Evolutionary conservation across 768 basidiomycete genomes (phyloP).

Genomic region (Tricholoma hemisulphureum): DNA sequence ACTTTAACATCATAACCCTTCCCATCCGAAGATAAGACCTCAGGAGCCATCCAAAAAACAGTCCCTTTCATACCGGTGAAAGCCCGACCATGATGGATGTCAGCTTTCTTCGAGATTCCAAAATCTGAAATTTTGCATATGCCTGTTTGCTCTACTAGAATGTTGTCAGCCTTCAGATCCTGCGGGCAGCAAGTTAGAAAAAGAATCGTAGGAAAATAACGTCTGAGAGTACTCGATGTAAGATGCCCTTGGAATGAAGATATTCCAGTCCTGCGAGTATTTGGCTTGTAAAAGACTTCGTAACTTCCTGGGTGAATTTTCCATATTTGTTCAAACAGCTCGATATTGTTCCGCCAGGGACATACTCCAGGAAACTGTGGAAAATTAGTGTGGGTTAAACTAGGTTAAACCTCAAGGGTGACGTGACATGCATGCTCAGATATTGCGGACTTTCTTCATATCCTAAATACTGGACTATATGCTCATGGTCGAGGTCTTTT

Average conservation of each 20-base stretch:
- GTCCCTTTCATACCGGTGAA: slow-evolving; percentile 85
- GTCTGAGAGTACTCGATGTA: slow-evolving; percentile 65
- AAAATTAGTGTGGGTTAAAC: slow-evolving; percentile 3
- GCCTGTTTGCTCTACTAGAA: slow-evolving; percentile 82
- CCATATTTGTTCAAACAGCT: slow-evolving; percentile 76
- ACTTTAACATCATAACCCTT: slow-evolving; percentile 90
- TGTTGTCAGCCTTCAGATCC: slow-evolving; percentile 95
- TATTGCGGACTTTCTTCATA: slow-evolving; percentile 73
- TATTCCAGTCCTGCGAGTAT: slow-evolving; percentile 86
- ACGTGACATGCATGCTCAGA: slow-evolving; percentile 70
- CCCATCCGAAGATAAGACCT: slow-evolving; percentile 61
- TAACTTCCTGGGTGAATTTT: slow-evolving; percentile 79
- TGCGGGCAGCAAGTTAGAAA: slow-evolving; percentile 24
- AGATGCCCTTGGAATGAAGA: slow-evolving; percentile 78
- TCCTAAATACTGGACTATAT: slow-evolving; percentile 92
- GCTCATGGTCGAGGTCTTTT: slow-evolving; percentile 83
- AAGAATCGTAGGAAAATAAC: neutral
- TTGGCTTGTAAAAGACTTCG: slow-evolving; percentile 82
- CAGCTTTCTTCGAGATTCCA: slow-evolving; percentile 90
- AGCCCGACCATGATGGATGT: slow-evolving; percentile 57
- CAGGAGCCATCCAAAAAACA: slow-evolving; percentile 96
- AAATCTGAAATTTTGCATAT: slow-evolving; percentile 96
- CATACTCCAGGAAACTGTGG: slow-evolving; percentile 88
- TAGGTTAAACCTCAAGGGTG: neutral
- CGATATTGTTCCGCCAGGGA: slow-evolving; percentile 91